Evolutionary conservation across 805 yeast species (phyloP).

Genomic region (Barnettozyma botsteinii): DNA sequence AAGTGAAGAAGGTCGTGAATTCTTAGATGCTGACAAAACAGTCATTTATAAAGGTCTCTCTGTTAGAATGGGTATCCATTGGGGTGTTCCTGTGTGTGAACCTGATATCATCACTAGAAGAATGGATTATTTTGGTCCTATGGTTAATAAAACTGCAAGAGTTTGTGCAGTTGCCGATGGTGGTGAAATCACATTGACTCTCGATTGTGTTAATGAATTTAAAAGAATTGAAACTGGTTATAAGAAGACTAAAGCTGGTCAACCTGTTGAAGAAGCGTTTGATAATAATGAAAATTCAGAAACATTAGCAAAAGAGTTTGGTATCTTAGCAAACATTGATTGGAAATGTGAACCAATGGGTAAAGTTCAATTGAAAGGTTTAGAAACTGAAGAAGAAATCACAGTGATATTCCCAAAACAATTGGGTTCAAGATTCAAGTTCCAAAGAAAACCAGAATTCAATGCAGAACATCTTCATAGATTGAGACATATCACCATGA

Average conservation of each 20-base stretch:
- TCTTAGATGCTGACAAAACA: slow-evolving; percentile 53
- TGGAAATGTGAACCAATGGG: slow-evolving; percentile 68
- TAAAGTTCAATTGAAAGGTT: slow-evolving; percentile 84
- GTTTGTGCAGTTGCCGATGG: slow-evolving; percentile 95
- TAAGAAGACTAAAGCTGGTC: slow-evolving; percentile 13
- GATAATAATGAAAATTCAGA: slow-evolving; percentile 44
- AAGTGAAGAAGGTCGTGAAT: slow-evolving; percentile 77
- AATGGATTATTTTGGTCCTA: slow-evolving; percentile 99
- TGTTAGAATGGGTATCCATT: slow-evolving; percentile 97
- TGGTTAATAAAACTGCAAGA: slow-evolving; percentile 93
- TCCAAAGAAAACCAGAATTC: slow-evolving; percentile 30
- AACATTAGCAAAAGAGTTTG: slow-evolving; percentile 59
- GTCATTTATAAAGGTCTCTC: slow-evolving; percentile 81
- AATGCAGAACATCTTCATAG: slow-evolving; percentile 38
- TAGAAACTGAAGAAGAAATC: slow-evolving; percentile 87
- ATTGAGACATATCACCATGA: slow-evolving; percentile 49
- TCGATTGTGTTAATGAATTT: slow-evolving; percentile 74
- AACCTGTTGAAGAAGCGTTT: slow-evolving; percentile 35
- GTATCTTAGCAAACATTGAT: slow-evolving; percentile 61
- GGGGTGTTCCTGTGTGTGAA: slow-evolving; percentile 98
- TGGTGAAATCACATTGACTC: slow-evolving; percentile 89
- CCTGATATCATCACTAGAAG: slow-evolving; percentile 90
- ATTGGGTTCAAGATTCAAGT: slow-evolving; percentile 54
- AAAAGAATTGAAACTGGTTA: slow-evolving; percentile 42
- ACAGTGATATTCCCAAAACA: slow-evolving; percentile 70